Base-by-base conservation (phyloP, 148 eudicot species). In the Persicaria tinctoria region DNA sequence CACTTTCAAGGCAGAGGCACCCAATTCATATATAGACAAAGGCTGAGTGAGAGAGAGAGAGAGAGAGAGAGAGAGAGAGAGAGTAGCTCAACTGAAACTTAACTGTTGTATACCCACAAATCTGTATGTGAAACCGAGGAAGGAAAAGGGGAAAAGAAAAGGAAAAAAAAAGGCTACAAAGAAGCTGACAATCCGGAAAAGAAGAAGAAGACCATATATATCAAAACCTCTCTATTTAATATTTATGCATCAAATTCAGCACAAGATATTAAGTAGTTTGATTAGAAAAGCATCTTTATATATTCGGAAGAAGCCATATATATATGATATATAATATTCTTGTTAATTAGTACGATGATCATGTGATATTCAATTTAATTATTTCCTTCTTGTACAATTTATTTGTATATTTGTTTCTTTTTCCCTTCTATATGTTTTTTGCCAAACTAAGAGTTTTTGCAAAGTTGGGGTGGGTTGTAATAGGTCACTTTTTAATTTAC, bases 221-320 rank as follows among this genome's bases (percentile, higher is more conserved):
- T 32, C 41, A 32, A 32, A 32, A 32, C 41, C 41, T 32, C 41
- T 32, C 41, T 32, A 32, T 32, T 32, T 32, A 32, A 1, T 32
- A 32, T 32, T 32, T 32, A 32, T 32, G 41, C 41, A 32, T 32
- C 41, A 32, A 32, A 32, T 32, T 32, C 41, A 32, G 41, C 41
- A 32, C 41, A 1, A 32, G 41, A 32, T 32, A 32, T 32, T 32
- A 32, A 23, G 27, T 83, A 77, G 7, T 66, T 84, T 85, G 77
- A 89, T 85, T 83, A 86, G 86, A 68, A 73, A 81, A 81, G 78
- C 83, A 80, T 84, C 84, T 83, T 82, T 86, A 32, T 86, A 51
- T 4, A 3, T 51, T 51, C 14, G 55, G 55, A 11, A 51, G 11
- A 7, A 50, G 11, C 53, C 4, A 51, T 10, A 12, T 17, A 60